Conservation (phyloP, 129 eudicot genomes). For the Helichrysum umbraculigerum region DNA sequence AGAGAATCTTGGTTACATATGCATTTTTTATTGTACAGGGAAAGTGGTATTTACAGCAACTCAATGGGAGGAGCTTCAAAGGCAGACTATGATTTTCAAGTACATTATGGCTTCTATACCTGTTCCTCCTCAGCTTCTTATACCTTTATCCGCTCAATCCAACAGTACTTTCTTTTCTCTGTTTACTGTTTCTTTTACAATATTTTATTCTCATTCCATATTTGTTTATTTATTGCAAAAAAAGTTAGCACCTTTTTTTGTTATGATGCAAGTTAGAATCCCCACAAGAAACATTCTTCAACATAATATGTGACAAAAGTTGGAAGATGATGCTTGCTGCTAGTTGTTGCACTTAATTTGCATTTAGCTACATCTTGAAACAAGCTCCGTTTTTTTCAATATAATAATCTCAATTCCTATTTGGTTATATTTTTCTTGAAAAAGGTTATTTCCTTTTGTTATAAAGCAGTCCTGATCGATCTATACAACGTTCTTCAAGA, state of each 20-base stretch:
- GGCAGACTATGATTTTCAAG: slow-evolving; percentile 67
- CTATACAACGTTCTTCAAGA: not conserved
- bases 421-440: not conserved
- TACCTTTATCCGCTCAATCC: slow-evolving; percentile 48
- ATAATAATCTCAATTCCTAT: not conserved
- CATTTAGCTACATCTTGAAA: not conserved
- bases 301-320: not conserved
- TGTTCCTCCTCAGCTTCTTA: slow-evolving; percentile 59
- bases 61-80: slow-evolving; percentile 75
- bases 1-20: slow-evolving; percentile 3
- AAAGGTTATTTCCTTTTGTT: no score
- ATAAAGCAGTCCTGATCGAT: not conserved
- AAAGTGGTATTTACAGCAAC: slow-evolving; percentile 55
- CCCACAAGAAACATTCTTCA: not conserved
- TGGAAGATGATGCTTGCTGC: not conserved
- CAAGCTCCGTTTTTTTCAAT: no score
- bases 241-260: not conserved
- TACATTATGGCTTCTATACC: slow-evolving; percentile 65
- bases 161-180: slow-evolving; percentile 40
- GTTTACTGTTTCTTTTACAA: not conserved
- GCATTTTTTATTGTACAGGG: slow-evolving; percentile 22
- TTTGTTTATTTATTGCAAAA: slow-evolving; percentile 9
- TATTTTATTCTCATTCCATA: slow-evolving; percentile 1
- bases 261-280: not conserved
- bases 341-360: not conserved